These are phyloP conservation scores for Corylus avellana DNA, from an alignment of 306 rosid species.

Conservation along the genomic window DNA sequence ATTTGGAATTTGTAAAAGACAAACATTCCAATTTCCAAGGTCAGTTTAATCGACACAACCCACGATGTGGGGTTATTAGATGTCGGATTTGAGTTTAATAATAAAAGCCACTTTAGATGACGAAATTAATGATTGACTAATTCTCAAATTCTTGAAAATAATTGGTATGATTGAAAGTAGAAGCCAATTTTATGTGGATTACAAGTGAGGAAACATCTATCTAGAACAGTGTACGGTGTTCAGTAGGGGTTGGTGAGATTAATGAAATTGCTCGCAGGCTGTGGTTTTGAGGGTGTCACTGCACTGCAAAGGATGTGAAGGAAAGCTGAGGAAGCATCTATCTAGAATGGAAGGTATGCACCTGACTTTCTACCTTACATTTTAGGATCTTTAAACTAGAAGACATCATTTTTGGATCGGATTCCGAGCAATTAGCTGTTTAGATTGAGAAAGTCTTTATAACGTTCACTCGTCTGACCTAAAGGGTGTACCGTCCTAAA, in stretches of 20 bases:
- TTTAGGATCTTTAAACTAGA: not conserved
- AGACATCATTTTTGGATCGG: not conserved
- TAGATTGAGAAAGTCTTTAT: no score
- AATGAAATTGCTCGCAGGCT: slow-evolving; percentile 48
- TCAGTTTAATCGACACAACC: not conserved
- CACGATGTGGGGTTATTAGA: slow-evolving; percentile 1
- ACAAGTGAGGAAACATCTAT: no score
- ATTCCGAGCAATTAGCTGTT: no score
- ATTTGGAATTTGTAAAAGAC: no score
- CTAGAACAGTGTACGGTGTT: no score
- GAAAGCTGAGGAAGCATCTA: slow-evolving; percentile 88
- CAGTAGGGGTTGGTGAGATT: not conserved
- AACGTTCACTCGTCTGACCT: no score
- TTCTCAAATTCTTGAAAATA: not conserved
- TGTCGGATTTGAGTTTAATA: not conserved
- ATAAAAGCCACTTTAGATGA: not conserved
- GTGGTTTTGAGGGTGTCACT: slow-evolving; percentile 88
- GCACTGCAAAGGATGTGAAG: slow-evolving; percentile 96
- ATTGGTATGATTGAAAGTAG: not conserved
- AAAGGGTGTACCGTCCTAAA: no score
- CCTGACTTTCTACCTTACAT: not conserved
- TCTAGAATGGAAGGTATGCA: slow-evolving; percentile 84
- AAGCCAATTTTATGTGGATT: not conserved
- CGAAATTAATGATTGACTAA: not conserved
- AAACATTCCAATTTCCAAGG: not conserved